Percentiles rank a stretch among this genome's conserved stretches.
phyloP scores from a whole-genome alignment of 2,329 filamentous ascomycete genomes.

The Orbilia ellipsospora region DNA sequence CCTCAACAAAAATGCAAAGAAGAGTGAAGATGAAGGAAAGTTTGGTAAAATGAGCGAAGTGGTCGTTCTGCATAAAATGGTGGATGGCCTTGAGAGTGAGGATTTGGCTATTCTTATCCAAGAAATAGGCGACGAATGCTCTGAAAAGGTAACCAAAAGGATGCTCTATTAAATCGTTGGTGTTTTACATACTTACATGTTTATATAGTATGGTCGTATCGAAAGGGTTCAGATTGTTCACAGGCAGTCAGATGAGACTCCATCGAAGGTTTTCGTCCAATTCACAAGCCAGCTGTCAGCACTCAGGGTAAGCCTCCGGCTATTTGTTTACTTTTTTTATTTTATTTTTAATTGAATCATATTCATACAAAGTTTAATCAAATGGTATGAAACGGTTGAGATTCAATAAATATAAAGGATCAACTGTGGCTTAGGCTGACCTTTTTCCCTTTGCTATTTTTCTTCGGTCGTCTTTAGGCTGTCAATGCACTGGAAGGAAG shows the following conservation, averaged over 20 bases:
- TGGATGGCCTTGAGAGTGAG: conserved; percentile 74
- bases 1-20: conserved; percentile 76
- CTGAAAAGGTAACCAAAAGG: conserved; percentile 70
- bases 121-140: conserved; percentile 95
- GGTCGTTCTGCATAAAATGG: conserved; percentile 83
- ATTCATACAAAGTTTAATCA: no score
- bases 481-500: conserved; percentile 89
- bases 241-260: conserved; percentile 58
- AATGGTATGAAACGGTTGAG: no score
- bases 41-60: conserved; percentile 83
- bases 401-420: no score
- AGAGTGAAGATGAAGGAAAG: conserved; percentile 64
- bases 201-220: conserved; percentile 32
- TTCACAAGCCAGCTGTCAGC: conserved; percentile 89
- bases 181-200: conserved; percentile 14
- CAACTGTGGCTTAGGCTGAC: background rate
- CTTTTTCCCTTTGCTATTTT: background rate
- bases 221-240: conserved; percentile 61
- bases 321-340: no score
- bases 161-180: background rate
- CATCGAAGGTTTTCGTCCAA: conserved; percentile 84
- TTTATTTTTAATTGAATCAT: no score
- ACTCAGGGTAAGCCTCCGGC: conserved; percentile 73
- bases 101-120: conserved; percentile 79
- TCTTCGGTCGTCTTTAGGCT: conserved; percentile 68